A percentile compares a stretch with the other conserved stretches of the same genome.
phyloP scores from a whole-genome alignment of 2,329 filamentous ascomycete genomes.

The Aquanectria penicillioides region DNA sequence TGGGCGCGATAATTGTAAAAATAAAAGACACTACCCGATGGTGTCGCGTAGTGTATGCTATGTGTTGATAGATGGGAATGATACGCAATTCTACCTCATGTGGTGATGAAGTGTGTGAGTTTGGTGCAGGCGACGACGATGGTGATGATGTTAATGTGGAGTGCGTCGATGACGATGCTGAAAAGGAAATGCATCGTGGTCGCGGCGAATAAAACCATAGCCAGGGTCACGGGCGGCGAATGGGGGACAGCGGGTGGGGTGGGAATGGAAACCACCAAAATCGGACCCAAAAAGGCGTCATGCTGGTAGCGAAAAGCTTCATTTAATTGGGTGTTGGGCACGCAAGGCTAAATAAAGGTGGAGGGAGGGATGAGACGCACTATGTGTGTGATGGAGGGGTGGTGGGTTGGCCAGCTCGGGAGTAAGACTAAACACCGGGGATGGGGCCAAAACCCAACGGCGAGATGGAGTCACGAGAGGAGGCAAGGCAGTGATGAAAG shows the following conservation, averaged over 20 bases:
- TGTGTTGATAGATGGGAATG: constrained; percentile 40
- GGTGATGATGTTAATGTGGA: constrained; percentile 13
- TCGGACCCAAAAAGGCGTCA: constrained; percentile 22
- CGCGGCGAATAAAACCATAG: constrained; percentile 1
- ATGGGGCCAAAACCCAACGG: background rate
- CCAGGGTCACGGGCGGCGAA: constrained; percentile 27
- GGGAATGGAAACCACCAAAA: constrained; percentile 36
- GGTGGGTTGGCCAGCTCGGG: constrained; percentile 5
- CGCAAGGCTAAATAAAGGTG: constrained; percentile 10
- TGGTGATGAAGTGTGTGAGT: constrained; percentile 18
- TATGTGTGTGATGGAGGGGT: constrained; percentile 29
- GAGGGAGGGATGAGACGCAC: constrained; percentile 20
- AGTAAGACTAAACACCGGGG: constrained; percentile 1
- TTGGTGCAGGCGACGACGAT: constrained; percentile 14
- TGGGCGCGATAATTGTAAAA: constrained; percentile 38
- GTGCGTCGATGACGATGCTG: constrained; percentile 22
- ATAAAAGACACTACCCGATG: constrained; percentile 36
- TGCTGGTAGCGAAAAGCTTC: constrained; percentile 31
- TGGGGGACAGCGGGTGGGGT: constrained; percentile 30
- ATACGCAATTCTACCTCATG: constrained; percentile 24
- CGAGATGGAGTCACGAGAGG: constrained; percentile 19
- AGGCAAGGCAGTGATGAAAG: constrained; percentile 14
- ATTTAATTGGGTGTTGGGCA: constrained; percentile 26
- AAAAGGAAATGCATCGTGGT: constrained; percentile 16
- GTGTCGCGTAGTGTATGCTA: constrained; percentile 33